Percentiles rank a stretch among this genome's conserved stretches.
phyloP scores from a whole-genome alignment of 1,284 basidiomycete genomes.

The Amylostereum areolatum region DNA sequence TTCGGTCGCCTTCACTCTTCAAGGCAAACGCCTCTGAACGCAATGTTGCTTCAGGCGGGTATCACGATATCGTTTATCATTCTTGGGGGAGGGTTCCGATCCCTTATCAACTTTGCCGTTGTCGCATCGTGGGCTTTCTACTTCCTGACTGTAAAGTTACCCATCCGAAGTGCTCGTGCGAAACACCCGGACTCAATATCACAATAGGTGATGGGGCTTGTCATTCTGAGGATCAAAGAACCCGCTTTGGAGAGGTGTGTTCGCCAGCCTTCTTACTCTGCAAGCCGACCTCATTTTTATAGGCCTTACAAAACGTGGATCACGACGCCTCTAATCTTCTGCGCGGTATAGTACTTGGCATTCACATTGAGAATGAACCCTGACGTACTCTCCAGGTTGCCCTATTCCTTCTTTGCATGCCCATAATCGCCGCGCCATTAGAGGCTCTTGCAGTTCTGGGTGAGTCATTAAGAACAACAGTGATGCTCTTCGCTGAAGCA shows the following conservation, averaged over 20 bases:
- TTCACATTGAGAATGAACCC: neutral
- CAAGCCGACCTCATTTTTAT: constrained; percentile 3
- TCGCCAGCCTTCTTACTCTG: neutral
- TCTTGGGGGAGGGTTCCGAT: constrained; percentile 84
- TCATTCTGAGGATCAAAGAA: constrained; percentile 88
- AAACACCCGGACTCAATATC: constrained; percentile 1
- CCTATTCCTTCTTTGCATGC: constrained; percentile 92
- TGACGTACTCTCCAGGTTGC: constrained; percentile 52
- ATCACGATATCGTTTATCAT: constrained; percentile 76
- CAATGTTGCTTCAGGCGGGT: constrained; percentile 69
- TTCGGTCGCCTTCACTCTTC: constrained; percentile 74
- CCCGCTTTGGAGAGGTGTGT: constrained; percentile 76
- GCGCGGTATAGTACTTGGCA: constrained; percentile 51
- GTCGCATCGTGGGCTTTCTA: constrained; percentile 90
- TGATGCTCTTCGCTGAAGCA: neutral
- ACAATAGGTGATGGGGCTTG: constrained; percentile 75
- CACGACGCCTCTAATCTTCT: constrained; percentile 86
- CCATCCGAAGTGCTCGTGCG: neutral
- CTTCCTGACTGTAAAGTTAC: constrained; percentile 69
- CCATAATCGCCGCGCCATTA: constrained; percentile 87
- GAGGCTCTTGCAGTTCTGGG: constrained; percentile 85
- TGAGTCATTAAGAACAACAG: constrained; percentile 29
- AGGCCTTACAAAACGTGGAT: constrained; percentile 93
- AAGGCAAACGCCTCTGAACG: constrained; percentile 81
- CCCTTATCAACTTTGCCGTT: constrained; percentile 84